Percentiles rank a stretch among this genome's conserved stretches.
Conservation (phyloP, 345 rosid species). For the Linum lewisii region DNA sequence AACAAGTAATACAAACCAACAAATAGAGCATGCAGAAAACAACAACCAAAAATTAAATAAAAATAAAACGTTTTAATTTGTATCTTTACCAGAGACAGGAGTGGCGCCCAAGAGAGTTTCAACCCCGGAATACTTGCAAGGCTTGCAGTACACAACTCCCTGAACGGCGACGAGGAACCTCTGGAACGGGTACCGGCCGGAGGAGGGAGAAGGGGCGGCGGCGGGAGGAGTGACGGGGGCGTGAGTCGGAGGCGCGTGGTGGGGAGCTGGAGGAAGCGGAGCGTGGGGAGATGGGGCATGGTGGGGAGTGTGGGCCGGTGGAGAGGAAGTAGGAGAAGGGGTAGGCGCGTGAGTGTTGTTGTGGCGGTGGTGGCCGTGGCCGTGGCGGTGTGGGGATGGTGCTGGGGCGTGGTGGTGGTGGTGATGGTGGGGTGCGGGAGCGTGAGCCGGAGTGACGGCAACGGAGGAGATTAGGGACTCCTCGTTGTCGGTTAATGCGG, state of each 20-base stretch:
- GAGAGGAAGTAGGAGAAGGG: constrained; percentile 3
- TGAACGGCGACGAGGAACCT: constrained; percentile 61
- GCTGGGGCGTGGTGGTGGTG: constrained; percentile 19
- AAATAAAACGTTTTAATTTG: neutral
- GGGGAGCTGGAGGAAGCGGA: constrained; percentile 5
- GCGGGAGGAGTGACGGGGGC: constrained; percentile 18
- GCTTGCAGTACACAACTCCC: constrained; percentile 78
- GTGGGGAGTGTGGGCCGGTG: constrained; percentile 17
- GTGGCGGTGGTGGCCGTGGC: constrained; percentile 30
- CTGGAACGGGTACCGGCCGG: constrained; percentile 22
- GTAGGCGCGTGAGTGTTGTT: constrained; percentile 25
- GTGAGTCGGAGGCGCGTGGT: constrained; percentile 25
- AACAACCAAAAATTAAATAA: no score
- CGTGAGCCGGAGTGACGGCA: constrained; percentile 6
- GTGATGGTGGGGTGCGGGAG: constrained; percentile 16
- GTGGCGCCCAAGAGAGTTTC: constrained; percentile 55
- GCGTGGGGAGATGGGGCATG: constrained; percentile 12
- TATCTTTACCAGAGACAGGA: constrained; percentile 46
- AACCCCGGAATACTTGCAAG: constrained; percentile 60
- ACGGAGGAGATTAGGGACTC: constrained; percentile 11
- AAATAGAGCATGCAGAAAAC: neutral
- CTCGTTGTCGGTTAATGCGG: constrained; percentile 15
- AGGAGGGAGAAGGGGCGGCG: constrained; percentile 10
- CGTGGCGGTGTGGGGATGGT: constrained; percentile 11
- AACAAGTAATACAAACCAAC: no score